phyloP scores from a whole-genome alignment of 2,329 filamentous ascomycete genomes.

The Emergomyces orientalis region DNA sequence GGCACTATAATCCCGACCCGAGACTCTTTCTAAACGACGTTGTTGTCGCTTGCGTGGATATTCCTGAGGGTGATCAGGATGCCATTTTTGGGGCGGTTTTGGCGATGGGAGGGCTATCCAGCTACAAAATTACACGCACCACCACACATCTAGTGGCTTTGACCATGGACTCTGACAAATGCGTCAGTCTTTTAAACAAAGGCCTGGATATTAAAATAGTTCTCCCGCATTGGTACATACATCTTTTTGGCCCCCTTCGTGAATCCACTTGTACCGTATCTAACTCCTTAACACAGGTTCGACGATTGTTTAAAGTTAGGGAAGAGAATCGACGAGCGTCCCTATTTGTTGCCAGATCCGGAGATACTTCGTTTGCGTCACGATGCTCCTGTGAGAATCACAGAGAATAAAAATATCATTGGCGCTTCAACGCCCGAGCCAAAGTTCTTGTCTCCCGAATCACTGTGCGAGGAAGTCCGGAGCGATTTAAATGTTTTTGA shows the following conservation, averaged over 20 bases:
- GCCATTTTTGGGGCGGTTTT: constrained; percentile 83
- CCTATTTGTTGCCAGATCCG: constrained; percentile 77
- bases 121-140: constrained; percentile 57
- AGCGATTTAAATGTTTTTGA: constrained; percentile 64
- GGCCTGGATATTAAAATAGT: constrained; percentile 66
- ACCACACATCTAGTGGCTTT: constrained; percentile 87
- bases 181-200: constrained; percentile 37
- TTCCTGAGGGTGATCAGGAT: constrained; percentile 80
- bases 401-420: constrained; percentile 51
- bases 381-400: constrained; percentile 49
- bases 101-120: constrained; percentile 79
- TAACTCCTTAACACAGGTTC: constrained; percentile 54
- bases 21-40: constrained; percentile 83
- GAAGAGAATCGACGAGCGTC: constrained; percentile 77
- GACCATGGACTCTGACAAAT: constrained; percentile 64
- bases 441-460: constrained; percentile 28
- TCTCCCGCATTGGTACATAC: constrained; percentile 72
- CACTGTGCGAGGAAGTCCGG: constrained; percentile 24
- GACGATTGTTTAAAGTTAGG: constrained; percentile 92
- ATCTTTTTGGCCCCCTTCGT: background rate
- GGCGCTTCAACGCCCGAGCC: constrained; percentile 55
- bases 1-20: constrained; percentile 84
- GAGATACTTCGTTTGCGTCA: constrained; percentile 60
- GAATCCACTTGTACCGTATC: constrained; percentile 20
- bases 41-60: constrained; percentile 69